A percentile compares a stretch with the other conserved stretches of the same genome.
These are phyloP conservation scores for Chenopodium berlandieri DNA, from an alignment of 148 eudicot genomes.

Conservation along the genomic window DNA sequence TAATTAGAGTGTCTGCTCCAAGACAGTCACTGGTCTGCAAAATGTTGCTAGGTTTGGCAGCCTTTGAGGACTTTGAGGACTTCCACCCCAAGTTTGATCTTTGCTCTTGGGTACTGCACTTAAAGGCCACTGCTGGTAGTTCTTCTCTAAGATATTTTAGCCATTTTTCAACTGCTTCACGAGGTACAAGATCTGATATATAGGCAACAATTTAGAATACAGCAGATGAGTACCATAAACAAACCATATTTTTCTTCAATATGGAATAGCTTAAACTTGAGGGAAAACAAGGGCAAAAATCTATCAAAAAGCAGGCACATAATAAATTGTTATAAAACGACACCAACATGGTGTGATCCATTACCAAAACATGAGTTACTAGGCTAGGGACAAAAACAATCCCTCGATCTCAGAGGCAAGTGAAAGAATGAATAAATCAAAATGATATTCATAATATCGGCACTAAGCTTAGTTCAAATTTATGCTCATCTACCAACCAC, in stretches of 20 bases:
- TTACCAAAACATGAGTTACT: not conserved
- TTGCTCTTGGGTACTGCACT: constrained; percentile 96
- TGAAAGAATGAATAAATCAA: not conserved
- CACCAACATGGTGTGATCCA: not conserved
- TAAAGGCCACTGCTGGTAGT: constrained; percentile 89
- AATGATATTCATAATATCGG: not conserved
- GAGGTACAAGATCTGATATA: constrained; percentile 83
- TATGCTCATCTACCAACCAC: constrained; percentile 1
- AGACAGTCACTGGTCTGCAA: constrained; percentile 94
- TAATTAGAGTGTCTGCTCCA: constrained; percentile 89
- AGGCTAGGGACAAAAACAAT: not conserved
- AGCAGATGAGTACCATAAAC: not conserved
- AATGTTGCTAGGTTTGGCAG: constrained; percentile 55
- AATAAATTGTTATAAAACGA: not conserved
- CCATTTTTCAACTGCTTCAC: constrained; percentile 98
- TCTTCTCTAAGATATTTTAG: constrained; percentile 98
- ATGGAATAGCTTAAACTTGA: not conserved
- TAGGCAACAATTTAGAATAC: constrained; percentile 12
- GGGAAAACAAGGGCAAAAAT: not conserved
- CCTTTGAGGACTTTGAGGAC: constrained; percentile 66
- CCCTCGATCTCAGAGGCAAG: not conserved
- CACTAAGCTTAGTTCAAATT: not conserved
- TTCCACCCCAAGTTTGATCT: constrained; percentile 82
- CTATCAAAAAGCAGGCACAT: not conserved
- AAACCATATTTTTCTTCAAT: not conserved